These are phyloP conservation scores for Sindora glabra DNA, from an alignment of 306 rosid genomes.

Conservation along the genomic window DNA sequence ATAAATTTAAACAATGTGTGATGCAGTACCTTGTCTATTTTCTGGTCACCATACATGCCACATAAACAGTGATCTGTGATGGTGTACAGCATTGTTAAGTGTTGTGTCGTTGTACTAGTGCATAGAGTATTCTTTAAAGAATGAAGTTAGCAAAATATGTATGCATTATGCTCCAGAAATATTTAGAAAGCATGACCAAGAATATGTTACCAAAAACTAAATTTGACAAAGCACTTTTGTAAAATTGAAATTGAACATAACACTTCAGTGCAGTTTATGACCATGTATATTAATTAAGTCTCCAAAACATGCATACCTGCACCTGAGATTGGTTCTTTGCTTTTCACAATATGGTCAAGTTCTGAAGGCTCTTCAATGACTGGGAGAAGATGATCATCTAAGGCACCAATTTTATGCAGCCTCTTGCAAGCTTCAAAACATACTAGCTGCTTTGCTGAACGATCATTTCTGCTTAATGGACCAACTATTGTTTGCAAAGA, in stretches of 20 bases:
- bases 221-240: not conserved
- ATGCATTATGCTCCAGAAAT: not conserved
- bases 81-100: not conserved
- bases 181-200: not conserved
- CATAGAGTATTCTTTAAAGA: not conserved
- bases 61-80: too few relatives aligned
- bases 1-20: too few relatives aligned
- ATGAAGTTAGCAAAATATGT: not conserved
- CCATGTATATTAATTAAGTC: not conserved
- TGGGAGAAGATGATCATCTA: conserved; percentile 78
- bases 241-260: conserved; percentile 4
- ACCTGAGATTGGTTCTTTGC: conserved; percentile 45
- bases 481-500: conserved; percentile 64
- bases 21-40: too few relatives aligned
- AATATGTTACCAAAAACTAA: not conserved
- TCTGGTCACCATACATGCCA: too few relatives aligned
- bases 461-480: conserved; percentile 44
- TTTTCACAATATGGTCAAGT: conserved; percentile 19
- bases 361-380: conserved; percentile 32
- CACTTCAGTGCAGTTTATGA: not conserved
- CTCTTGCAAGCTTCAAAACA: conserved; percentile 92
- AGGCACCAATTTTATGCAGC: conserved; percentile 76
- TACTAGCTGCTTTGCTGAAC: conserved; percentile 64
- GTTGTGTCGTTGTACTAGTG: too few relatives aligned
- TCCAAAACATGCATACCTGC: conserved; percentile 47